These are phyloP conservation scores for Ramularia endophylla DNA, from an alignment of 2,329 filamentous ascomycete genomes.

Conservation along the genomic window DNA sequence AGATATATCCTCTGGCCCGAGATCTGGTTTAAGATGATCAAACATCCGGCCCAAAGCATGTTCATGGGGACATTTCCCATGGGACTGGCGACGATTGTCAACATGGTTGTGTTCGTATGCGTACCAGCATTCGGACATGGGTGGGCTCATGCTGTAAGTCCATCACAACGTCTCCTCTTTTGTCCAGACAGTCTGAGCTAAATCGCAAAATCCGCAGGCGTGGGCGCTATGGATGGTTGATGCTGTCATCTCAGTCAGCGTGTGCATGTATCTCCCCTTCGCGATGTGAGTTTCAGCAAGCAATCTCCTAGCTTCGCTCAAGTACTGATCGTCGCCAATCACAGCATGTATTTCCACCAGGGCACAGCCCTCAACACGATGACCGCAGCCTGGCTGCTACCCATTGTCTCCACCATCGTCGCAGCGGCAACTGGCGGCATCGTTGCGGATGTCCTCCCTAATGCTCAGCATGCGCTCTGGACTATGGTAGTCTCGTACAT, in stretches of 20 bases:
- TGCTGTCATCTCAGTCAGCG: constrained; percentile 40
- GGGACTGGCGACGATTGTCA: constrained; percentile 27
- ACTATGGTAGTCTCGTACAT: constrained; percentile 61
- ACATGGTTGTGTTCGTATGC: constrained; percentile 26
- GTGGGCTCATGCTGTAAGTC: too few species aligned
- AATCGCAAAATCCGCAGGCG: constrained; percentile 32
- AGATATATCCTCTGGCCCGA: constrained; percentile 61
- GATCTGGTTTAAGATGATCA: constrained; percentile 61
- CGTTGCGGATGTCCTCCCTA: constrained; percentile 54
- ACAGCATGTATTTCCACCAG: constrained; percentile 21
- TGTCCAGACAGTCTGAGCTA: too few species aligned
- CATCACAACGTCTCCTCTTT: too few species aligned
- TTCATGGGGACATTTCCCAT: constrained; percentile 49
- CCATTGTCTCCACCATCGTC: constrained; percentile 62
- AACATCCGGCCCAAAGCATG: constrained; percentile 59
- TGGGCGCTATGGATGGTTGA: constrained; percentile 49
- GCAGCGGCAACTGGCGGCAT: constrained; percentile 59
- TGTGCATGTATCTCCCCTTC: constrained; percentile 20
- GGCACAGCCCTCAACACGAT: constrained; percentile 46
- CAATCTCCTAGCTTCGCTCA: too few species aligned
- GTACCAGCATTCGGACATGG: constrained; percentile 26
- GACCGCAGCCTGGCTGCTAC: constrained; percentile 60
- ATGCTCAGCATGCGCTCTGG: constrained; percentile 51
- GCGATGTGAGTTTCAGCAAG: constrained; percentile 2
- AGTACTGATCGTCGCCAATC: too few species aligned